These are phyloP conservation scores for Mucor circinelloides DNA, from an alignment of 371 early-diverging fungal genomes.

Conservation along the genomic window DNA sequence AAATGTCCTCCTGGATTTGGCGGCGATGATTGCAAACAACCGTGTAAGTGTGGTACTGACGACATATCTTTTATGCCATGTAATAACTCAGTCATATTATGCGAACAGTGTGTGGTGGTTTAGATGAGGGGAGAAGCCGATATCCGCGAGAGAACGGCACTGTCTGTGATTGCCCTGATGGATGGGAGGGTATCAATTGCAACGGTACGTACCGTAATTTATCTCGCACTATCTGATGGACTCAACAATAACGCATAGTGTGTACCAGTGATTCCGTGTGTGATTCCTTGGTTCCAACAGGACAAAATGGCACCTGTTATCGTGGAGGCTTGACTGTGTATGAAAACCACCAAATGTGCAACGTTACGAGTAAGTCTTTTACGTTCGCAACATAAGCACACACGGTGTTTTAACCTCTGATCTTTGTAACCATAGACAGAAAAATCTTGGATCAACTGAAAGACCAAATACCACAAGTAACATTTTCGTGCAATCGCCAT, in stretches of 20 bases:
- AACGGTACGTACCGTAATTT: conserved; percentile 57
- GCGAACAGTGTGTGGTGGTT: conserved; percentile 73
- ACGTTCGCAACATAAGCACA: too few relatives aligned
- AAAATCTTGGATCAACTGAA: conserved; percentile 66
- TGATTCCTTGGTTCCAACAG: conserved; percentile 72
- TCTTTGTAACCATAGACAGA: too few relatives aligned
- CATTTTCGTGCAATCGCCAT: conserved; percentile 64
- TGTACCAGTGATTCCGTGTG: conserved; percentile 80
- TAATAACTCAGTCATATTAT: neutral
- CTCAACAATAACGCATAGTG: conserved; percentile 59
- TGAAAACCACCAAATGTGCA: conserved; percentile 84
- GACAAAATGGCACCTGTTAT: conserved; percentile 85
- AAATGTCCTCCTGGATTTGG: conserved; percentile 88
- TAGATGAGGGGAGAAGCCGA: conserved; percentile 70
- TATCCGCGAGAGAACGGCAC: conserved; percentile 54
- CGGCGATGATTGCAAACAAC: conserved; percentile 83
- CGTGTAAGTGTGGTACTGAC: conserved; percentile 53
- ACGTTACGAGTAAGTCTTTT: conserved; percentile 89
- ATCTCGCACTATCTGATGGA: neutral
- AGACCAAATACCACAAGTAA: conserved; percentile 68
- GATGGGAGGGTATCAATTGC: conserved; percentile 93
- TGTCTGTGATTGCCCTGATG: conserved; percentile 79
- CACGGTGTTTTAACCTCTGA: too few relatives aligned
- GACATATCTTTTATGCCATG: neutral
- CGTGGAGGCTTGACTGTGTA: conserved; percentile 76